phyloP scores from a whole-genome alignment of 2,329 filamentous ascomycete genomes.

The Cladosporium sp. region DNA sequence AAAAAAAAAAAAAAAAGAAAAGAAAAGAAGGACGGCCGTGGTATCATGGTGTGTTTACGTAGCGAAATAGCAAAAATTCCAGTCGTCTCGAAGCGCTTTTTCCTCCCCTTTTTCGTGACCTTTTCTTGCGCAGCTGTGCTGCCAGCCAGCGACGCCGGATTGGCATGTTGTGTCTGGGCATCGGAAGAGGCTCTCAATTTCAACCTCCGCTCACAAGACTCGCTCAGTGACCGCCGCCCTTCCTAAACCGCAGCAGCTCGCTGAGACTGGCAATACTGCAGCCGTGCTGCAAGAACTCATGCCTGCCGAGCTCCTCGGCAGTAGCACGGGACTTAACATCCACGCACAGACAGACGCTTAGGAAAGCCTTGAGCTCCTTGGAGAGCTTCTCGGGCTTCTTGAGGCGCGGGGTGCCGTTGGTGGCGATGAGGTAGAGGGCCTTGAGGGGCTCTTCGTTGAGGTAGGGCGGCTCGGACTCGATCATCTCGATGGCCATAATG shows the following conservation, averaged over 20 bases:
- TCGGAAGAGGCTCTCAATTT: too few relatives aligned
- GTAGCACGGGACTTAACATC: constrained; percentile 96
- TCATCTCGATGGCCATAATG: constrained; percentile 99
- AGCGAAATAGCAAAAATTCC: too few relatives aligned
- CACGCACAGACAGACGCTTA: constrained; percentile 90
- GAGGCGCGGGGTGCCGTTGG: constrained; percentile 90
- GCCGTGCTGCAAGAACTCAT: constrained; percentile 92
- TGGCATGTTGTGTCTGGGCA: too few relatives aligned
- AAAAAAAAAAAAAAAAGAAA: too few relatives aligned
- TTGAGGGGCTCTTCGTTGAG: constrained; percentile 90
- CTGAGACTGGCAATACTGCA: constrained; percentile 79
- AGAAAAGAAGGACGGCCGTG: too few relatives aligned
- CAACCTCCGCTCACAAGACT: too few relatives aligned
- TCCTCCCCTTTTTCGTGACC: too few relatives aligned
- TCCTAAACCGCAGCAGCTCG: constrained; percentile 78
- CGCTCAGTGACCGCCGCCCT: constrained; percentile 59
- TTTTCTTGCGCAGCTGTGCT: too few relatives aligned
- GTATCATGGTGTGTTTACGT: too few relatives aligned
- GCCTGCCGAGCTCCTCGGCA: constrained; percentile 83
- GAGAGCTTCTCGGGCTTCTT: constrained; percentile 87
- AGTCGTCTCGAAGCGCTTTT: too few relatives aligned
- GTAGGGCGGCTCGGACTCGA: constrained; percentile 96
- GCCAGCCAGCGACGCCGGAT: too few relatives aligned
- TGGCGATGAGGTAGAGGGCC: constrained; percentile 93
- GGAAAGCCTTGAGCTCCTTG: constrained; percentile 81